Percentiles rank a stretch among this genome's conserved stretches.
These are phyloP conservation scores for Ogataea hybrid DNA, from an alignment of 1,139 yeast species.

Conservation along the genomic window DNA sequence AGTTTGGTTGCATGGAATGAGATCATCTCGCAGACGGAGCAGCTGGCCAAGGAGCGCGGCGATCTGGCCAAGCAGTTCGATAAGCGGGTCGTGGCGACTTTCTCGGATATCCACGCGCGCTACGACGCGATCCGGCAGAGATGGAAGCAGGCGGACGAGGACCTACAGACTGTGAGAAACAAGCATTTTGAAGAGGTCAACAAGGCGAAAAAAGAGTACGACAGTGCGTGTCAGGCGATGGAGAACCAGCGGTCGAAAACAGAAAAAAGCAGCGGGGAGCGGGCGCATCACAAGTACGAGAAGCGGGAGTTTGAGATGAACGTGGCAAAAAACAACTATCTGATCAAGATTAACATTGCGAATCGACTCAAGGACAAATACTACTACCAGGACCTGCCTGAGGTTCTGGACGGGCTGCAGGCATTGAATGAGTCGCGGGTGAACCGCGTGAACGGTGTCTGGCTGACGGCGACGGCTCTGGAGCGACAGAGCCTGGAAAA, in stretches of 20 bases:
- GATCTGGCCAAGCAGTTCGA: constrained; percentile 62
- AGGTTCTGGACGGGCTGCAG: constrained; percentile 81
- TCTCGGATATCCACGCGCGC: constrained; percentile 52
- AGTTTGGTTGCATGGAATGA: constrained; percentile 95
- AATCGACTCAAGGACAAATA: constrained; percentile 91
- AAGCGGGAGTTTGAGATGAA: constrained; percentile 82
- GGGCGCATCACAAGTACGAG: constrained; percentile 53
- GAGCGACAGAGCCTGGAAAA: constrained; percentile 61
- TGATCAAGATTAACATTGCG: constrained; percentile 78
- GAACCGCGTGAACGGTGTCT: constrained; percentile 63
- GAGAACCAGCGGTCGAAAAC: constrained; percentile 77
- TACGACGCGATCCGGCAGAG: constrained; percentile 54
- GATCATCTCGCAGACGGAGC: constrained; percentile 80
- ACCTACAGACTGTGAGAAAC: constrained; percentile 56
- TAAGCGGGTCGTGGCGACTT: constrained; percentile 60
- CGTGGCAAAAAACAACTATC: constrained; percentile 75
- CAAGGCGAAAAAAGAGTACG: constrained; percentile 73
- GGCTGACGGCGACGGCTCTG: constrained; percentile 60
- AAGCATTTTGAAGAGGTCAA: constrained; percentile 62
- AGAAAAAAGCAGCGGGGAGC: constrained; percentile 56
- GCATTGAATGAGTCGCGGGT: constrained; percentile 82
- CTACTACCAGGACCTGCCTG: constrained; percentile 92
- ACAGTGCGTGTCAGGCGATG: constrained; percentile 73
- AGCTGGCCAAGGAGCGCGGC: constrained; percentile 65
- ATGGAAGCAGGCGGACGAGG: constrained; percentile 59